phyloP scores from a whole-genome alignment of 2,329 filamentous ascomycete genomes.

The Stemphylium vesicarium region DNA sequence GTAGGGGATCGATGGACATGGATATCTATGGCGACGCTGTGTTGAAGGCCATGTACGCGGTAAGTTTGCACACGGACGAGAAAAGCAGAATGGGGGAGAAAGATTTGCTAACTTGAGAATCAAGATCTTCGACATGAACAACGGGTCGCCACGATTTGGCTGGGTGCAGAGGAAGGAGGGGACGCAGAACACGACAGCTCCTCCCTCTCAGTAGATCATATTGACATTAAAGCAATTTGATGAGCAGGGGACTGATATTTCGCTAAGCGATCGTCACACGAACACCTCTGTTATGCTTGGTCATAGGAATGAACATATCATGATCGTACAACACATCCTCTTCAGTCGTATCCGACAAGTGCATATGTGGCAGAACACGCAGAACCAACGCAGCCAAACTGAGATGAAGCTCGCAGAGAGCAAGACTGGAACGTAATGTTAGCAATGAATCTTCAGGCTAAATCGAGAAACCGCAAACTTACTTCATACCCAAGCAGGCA shows the following conservation, averaged over 20 bases:
- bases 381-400: slow-evolving; percentile 28
- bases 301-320: slow-evolving; percentile 38
- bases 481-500: slow-evolving; percentile 44
- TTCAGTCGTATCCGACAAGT: slow-evolving; percentile 25
- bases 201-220: slow-evolving; percentile 15
- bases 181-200: slow-evolving; percentile 23
- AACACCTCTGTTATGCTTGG: slow-evolving; percentile 31
- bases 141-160: slow-evolving; percentile 25
- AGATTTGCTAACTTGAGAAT: neutral
- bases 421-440: slow-evolving; percentile 20
- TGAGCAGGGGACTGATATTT: too few species aligned
- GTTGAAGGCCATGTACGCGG: slow-evolving; percentile 33
- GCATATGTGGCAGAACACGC: slow-evolving; percentile 34
- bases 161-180: slow-evolving; percentile 30
- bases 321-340: slow-evolving; percentile 33
- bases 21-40: slow-evolving; percentile 32
- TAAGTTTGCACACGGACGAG: slow-evolving; percentile 9
- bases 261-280: slow-evolving; percentile 21
- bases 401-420: slow-evolving; percentile 30
- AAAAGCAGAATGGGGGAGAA: neutral
- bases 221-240: neutral
- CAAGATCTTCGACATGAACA: slow-evolving; percentile 34
- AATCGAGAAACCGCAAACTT: slow-evolving; percentile 11
- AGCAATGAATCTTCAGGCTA: neutral
- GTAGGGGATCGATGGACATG: slow-evolving; percentile 28